phyloP scores from a whole-genome alignment of 2,329 filamentous ascomycete species.

The Xylariaceae sp. region DNA sequence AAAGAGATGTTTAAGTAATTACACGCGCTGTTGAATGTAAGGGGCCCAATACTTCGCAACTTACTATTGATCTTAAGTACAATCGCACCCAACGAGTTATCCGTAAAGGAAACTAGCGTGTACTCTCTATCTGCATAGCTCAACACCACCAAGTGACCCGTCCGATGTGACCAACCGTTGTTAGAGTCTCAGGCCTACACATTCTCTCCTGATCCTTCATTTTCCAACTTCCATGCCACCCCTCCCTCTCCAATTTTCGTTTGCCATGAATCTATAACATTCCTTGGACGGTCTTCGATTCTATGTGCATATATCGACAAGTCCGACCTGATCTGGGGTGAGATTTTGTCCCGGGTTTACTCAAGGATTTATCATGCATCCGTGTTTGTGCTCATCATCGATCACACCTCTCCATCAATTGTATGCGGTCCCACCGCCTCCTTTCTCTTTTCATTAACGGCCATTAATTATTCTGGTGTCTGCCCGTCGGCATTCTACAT shows the following conservation, averaged over 20 bases:
- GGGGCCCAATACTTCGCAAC: too few relatives aligned
- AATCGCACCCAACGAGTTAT: too few relatives aligned
- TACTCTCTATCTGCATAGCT: too few relatives aligned
- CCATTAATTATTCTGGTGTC: background rate
- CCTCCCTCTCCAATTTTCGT: background rate
- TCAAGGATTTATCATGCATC: conserved; percentile 7
- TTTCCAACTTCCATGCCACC: too few relatives aligned
- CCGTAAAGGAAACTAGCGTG: too few relatives aligned
- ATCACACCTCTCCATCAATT: background rate
- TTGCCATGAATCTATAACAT: conserved; percentile 2
- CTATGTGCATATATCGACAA: background rate
- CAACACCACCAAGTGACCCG: too few relatives aligned
- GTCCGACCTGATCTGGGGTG: background rate
- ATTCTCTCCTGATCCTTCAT: background rate
- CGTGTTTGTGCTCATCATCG: conserved; percentile 6
- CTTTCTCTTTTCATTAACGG: conserved; percentile 8
- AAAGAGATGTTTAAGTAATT: too few relatives aligned
- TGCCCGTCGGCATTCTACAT: background rate
- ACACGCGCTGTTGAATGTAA: too few relatives aligned
- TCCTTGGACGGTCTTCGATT: background rate
- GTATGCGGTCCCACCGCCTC: conserved; percentile 1
- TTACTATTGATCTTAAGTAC: too few relatives aligned
- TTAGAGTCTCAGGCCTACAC: background rate
- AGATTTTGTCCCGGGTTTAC: background rate
- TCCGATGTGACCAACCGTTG: background rate